Conservation (phyloP, 257 asterid species). For the Lycium barbarum region DNA sequence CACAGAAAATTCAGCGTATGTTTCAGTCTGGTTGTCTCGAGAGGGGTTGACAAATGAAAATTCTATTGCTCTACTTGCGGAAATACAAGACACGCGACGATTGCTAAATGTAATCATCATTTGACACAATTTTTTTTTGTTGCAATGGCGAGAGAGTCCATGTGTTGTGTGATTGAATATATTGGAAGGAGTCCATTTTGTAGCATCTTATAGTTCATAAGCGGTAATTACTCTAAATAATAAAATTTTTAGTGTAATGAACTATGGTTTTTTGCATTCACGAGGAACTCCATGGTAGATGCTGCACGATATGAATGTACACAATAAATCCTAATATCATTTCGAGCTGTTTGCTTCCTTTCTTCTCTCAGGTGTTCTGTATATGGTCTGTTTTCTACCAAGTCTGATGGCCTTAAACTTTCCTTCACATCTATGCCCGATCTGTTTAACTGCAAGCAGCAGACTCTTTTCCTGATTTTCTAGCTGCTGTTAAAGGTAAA, state of each 20-base stretch:
- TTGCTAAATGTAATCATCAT: slow-evolving; percentile 27
- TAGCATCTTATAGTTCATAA: slow-evolving; percentile 28
- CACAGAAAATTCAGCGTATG: background rate
- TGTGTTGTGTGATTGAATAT: slow-evolving; percentile 23
- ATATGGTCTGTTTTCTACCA: background rate
- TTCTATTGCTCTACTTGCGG: background rate
- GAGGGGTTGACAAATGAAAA: slow-evolving; percentile 27
- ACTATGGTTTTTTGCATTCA: background rate
- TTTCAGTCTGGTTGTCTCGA: slow-evolving; percentile 8
- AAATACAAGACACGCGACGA: background rate
- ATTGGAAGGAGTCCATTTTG: slow-evolving; percentile 19
- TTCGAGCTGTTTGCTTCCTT: background rate
- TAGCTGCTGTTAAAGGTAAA: background rate
- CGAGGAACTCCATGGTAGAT: background rate
- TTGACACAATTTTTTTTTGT: background rate
- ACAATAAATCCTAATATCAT: background rate
- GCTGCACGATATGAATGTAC: background rate
- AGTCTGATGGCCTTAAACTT: background rate
- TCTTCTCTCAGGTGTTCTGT: background rate
- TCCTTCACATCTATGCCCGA: background rate
- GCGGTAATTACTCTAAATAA: slow-evolving; percentile 21
- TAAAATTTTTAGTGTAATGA: background rate
- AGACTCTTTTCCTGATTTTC: background rate
- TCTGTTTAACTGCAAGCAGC: background rate
- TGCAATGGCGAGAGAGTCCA: background rate